phyloP scores from a whole-genome alignment of 768 basidiomycete genomes.

The Leccinum boreale region DNA sequence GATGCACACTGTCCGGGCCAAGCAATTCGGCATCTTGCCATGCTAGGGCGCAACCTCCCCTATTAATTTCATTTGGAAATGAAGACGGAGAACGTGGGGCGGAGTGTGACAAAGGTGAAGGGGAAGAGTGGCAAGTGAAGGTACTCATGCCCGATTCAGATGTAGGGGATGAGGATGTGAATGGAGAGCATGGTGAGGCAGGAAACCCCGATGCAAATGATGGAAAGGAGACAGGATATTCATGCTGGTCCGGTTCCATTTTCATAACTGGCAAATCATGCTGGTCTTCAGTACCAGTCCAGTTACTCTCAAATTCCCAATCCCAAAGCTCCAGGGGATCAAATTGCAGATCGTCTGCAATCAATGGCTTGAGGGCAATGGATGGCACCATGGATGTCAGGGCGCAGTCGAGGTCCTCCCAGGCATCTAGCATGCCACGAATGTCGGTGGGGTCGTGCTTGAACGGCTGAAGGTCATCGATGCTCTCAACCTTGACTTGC shows the following conservation, averaged over 20 bases:
- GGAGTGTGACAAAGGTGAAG: conserved; percentile 12
- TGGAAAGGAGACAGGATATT: conserved; percentile 13
- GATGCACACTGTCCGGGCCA: conserved; percentile 43
- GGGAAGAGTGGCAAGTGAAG: conserved; percentile 11
- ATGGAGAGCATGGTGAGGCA: conserved; percentile 20
- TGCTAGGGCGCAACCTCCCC: conserved; percentile 24
- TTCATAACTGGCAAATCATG: conserved; percentile 27
- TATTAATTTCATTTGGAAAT: conserved; percentile 4
- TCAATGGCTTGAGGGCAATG: conserved; percentile 29
- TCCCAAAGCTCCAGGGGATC: conserved; percentile 40
- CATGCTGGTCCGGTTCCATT: conserved; percentile 45
- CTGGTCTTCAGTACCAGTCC: conserved; percentile 17
- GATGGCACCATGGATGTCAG: conserved; percentile 24
- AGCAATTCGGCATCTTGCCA: conserved; percentile 46
- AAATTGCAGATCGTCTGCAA: conserved; percentile 40
- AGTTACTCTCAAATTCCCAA: conserved; percentile 33
- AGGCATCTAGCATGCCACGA: conserved; percentile 62
- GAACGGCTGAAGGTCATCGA: conserved; percentile 34
- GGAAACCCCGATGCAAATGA: conserved; percentile 8
- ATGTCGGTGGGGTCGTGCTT: conserved; percentile 64
- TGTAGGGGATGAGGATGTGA: conserved; percentile 16
- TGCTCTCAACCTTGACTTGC: conserved; percentile 19
- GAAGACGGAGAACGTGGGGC: conserved; percentile 9
- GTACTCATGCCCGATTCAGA: conserved; percentile 18
- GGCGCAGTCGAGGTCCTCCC: conserved; percentile 58